Conservation (phyloP, 2,329 filamentous ascomycete genomes). For the Stemphylium beticola region DNA sequence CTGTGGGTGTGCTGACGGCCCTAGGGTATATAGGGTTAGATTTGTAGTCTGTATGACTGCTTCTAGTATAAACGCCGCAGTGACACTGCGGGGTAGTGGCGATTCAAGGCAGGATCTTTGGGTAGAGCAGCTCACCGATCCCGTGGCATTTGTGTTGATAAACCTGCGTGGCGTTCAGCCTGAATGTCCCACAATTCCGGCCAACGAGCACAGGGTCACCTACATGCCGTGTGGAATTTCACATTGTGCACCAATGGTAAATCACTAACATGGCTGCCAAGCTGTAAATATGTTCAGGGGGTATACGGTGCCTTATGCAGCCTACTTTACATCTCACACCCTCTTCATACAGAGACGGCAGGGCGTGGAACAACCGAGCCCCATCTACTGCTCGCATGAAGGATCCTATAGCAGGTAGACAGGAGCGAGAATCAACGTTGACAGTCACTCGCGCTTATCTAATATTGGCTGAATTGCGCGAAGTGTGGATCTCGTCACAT, state of each 20-base stretch:
- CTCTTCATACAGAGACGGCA: background rate
- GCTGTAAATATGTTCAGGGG: background rate
- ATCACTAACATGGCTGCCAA: background rate
- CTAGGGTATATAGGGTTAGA: background rate
- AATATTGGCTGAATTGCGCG: background rate
- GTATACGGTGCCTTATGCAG: background rate
- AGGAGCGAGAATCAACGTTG: background rate
- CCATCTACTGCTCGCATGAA: background rate
- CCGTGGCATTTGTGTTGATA: conserved; percentile 2
- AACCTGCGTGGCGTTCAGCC: conserved; percentile 21
- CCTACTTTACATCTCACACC: background rate
- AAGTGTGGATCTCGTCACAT: too few species aligned
- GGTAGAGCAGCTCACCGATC: background rate
- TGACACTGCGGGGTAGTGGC: conserved; percentile 1
- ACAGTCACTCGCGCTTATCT: background rate
- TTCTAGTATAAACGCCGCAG: background rate
- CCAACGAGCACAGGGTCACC: conserved; percentile 1
- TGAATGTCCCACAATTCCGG: conserved; percentile 11
- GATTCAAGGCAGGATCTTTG: background rate
- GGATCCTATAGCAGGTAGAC: background rate
- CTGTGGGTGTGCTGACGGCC: background rate
- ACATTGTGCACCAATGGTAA: background rate
- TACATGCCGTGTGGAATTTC: background rate
- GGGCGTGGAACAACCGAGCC: background rate
- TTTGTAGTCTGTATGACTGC: background rate